Evolutionary conservation across 2,329 filamentous ascomycete genomes (phyloP).

Genomic region (Hypoxylon sp.): DNA sequence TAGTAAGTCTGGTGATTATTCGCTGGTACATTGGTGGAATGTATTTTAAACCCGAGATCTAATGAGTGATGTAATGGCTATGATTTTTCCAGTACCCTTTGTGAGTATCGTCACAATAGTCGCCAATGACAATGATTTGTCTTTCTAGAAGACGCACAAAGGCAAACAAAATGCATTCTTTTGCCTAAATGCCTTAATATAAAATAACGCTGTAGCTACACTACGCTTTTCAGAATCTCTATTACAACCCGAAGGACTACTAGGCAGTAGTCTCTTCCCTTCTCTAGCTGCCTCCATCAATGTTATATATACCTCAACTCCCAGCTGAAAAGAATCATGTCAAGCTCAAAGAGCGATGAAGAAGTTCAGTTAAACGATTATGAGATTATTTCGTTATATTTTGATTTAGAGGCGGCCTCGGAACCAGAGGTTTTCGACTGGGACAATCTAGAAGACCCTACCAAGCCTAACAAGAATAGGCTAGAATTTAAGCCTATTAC

Average conservation of each 20-base stretch:
- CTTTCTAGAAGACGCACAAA: too few relatives aligned
- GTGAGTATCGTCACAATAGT: too few relatives aligned
- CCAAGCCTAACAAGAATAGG: slow-evolving; percentile 7
- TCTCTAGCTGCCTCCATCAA: not conserved
- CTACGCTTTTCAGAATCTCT: not conserved
- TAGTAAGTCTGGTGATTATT: too few relatives aligned
- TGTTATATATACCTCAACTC: not conserved
- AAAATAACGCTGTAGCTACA: not conserved
- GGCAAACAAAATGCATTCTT: too few relatives aligned
- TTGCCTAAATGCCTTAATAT: not conserved
- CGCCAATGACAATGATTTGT: too few relatives aligned
- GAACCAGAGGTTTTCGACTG: not conserved
- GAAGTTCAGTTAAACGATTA: not conserved
- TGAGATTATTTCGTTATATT: slow-evolving; percentile 27
- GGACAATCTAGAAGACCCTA: not conserved
- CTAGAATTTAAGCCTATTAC: slow-evolving; percentile 24
- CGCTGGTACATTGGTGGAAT: too few relatives aligned
- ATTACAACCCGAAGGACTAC: not conserved
- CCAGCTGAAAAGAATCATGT: not conserved
- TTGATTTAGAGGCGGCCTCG: slow-evolving; percentile 29
- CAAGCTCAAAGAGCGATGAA: not conserved
- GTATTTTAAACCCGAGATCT: too few relatives aligned
- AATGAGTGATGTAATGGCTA: too few relatives aligned
- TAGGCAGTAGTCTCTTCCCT: not conserved
- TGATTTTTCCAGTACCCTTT: too few relatives aligned